Conservation (phyloP, 2,329 filamentous ascomycete species). For the Xylaria sp. region DNA sequence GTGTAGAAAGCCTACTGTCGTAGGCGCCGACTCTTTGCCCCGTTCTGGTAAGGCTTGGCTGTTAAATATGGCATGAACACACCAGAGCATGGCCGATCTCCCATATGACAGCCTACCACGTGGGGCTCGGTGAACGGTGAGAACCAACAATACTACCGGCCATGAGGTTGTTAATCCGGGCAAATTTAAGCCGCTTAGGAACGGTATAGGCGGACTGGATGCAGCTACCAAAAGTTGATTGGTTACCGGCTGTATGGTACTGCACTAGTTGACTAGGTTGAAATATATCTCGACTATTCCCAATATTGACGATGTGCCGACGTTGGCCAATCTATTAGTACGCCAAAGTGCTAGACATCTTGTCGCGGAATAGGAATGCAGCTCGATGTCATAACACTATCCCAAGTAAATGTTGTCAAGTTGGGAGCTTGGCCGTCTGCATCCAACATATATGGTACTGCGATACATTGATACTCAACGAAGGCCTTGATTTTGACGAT, state of each 20-base stretch:
- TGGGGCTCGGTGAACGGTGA: constrained; percentile 5
- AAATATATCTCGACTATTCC: neutral
- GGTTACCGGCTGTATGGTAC: constrained; percentile 8
- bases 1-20: neutral
- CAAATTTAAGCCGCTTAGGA: constrained; percentile 4
- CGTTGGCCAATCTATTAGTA: neutral
- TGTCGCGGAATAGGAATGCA: too few relatives aligned
- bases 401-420: too few relatives aligned
- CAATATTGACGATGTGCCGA: neutral
- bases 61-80: neutral
- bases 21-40: neutral
- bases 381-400: too few relatives aligned
- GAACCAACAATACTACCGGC: neutral
- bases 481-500: neutral
- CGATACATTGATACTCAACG: too few relatives aligned
- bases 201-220: neutral
- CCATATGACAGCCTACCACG: neutral
- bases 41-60: neutral
- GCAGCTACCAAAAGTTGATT: neutral
- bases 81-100: neutral
- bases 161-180: neutral
- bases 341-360: too few relatives aligned
- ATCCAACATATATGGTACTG: too few relatives aligned
- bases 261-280: neutral
- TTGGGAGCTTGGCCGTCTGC: too few relatives aligned